phyloP scores from a whole-genome alignment of 202 grass and related monocot genomes.

The Zoysia matrella region DNA sequence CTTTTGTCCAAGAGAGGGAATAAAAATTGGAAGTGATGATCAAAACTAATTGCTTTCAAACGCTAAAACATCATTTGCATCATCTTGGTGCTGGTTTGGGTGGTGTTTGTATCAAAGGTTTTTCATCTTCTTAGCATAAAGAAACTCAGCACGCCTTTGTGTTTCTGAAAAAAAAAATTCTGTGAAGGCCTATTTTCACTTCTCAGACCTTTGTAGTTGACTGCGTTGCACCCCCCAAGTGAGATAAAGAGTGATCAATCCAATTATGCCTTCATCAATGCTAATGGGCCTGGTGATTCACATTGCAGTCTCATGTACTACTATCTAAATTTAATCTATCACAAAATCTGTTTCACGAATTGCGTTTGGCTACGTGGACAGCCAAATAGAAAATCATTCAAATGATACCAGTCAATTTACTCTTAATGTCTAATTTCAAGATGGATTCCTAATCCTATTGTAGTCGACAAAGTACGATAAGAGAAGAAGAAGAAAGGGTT shows the following conservation, averaged over 20 bases:
- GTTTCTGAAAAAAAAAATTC: not conserved
- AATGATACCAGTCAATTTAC: not conserved
- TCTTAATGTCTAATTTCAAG: not conserved
- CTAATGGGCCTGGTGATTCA: not conserved
- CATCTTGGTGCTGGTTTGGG: not conserved
- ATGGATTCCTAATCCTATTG: not conserved
- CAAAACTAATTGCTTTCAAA: not conserved
- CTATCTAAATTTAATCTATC: not conserved
- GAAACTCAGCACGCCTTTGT: not conserved
- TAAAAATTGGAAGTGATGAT: not conserved
- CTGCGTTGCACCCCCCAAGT: not conserved
- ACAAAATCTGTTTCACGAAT: conserved; percentile 14
- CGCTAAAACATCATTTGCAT: not conserved
- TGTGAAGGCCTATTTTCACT: not conserved
- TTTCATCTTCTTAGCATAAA: not conserved
- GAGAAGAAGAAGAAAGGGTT: not conserved
- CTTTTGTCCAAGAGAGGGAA: not conserved
- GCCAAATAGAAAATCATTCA: not conserved
- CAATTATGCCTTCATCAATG: not conserved
- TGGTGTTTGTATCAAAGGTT: not conserved
- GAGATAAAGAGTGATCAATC: not conserved
- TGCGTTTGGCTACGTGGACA: not conserved
- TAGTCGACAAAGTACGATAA: not conserved
- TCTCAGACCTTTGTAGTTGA: not conserved
- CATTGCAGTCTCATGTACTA: not conserved